Evolutionary conservation across 176 grass and related monocot genomes (phyloP).

Genomic region (Musa schizocarpa): DNA sequence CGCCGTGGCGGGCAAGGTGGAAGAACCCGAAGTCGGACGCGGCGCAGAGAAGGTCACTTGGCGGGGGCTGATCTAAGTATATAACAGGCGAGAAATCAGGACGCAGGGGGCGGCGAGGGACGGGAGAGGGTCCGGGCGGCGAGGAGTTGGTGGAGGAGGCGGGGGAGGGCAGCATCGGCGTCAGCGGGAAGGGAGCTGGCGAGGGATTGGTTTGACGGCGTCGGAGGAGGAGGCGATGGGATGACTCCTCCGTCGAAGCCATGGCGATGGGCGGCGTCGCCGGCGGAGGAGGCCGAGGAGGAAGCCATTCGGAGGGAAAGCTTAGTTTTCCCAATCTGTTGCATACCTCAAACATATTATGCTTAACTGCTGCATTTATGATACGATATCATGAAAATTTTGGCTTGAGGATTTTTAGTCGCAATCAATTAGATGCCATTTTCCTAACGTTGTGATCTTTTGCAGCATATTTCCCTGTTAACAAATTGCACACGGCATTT

Average conservation of each 20-base stretch:
- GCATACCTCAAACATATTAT: too few relatives aligned
- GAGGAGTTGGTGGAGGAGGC: constrained; percentile 44
- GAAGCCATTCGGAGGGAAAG: neutral
- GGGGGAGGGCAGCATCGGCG: constrained; percentile 40
- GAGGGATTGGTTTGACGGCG: constrained; percentile 40
- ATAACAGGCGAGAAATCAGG: constrained; percentile 35
- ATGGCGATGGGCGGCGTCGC: neutral
- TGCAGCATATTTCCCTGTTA: too few relatives aligned
- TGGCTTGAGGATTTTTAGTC: too few relatives aligned
- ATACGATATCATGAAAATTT: too few relatives aligned
- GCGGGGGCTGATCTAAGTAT: constrained; percentile 20
- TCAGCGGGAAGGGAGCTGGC: constrained; percentile 8
- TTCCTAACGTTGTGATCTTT: too few relatives aligned
- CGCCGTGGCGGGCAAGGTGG: constrained; percentile 49
- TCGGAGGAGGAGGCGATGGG: constrained; percentile 52
- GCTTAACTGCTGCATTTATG: too few relatives aligned
- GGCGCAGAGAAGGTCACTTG: constrained; percentile 22
- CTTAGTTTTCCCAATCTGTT: too few relatives aligned
- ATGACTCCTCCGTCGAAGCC: constrained; percentile 2
- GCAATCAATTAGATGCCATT: too few relatives aligned
- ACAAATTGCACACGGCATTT: too few relatives aligned
- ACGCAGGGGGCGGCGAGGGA: constrained; percentile 11
- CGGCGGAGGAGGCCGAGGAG: neutral
- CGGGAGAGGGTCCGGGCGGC: constrained; percentile 4
- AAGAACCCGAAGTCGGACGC: constrained; percentile 57